Evolutionary conservation across 108 stramenopile species (phyloP).

Genomic region (Discostella pseudostelligera): DNA sequence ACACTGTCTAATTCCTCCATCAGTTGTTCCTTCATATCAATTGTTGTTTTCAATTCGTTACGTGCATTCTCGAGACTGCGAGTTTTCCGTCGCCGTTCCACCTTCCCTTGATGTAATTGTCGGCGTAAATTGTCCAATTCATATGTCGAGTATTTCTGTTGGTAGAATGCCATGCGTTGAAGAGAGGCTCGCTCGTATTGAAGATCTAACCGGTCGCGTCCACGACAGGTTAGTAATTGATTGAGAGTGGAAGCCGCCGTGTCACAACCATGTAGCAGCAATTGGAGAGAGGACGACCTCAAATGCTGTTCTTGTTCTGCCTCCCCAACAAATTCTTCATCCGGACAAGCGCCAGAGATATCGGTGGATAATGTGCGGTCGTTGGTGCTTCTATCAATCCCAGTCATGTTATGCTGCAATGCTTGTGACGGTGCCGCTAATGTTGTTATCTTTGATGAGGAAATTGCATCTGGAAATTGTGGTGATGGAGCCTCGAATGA

Average conservation of each 20-base stretch:
- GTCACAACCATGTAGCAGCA: slow-evolving; percentile 28
- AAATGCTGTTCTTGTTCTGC: no score
- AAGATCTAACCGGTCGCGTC: slow-evolving; percentile 12
- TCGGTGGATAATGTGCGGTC: background rate
- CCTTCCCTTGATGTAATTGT: slow-evolving; percentile 1
- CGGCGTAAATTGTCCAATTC: slow-evolving; percentile 10
- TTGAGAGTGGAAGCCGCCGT: slow-evolving; percentile 17
- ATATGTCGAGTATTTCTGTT: background rate
- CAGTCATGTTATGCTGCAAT: background rate
- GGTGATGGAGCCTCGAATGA: background rate
- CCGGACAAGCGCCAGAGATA: no score
- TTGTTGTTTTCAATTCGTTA: background rate
- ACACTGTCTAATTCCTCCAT: slow-evolving; percentile 26
- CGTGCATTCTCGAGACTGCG: slow-evolving; percentile 10
- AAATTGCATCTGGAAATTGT: background rate
- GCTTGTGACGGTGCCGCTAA: background rate
- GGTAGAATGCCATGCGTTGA: background rate
- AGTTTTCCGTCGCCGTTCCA: slow-evolving; percentile 10
- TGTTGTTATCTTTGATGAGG: background rate
- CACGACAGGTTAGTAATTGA: slow-evolving; percentile 7
- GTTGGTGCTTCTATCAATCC: background rate
- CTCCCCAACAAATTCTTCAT: no score
- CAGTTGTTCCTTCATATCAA: slow-evolving; percentile 14
- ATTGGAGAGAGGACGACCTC: background rate
- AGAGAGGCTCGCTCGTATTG: slow-evolving; percentile 9